These are phyloP conservation scores for Mallotus repandus DNA, from an alignment of 441 rosid species.

Conservation along the genomic window DNA sequence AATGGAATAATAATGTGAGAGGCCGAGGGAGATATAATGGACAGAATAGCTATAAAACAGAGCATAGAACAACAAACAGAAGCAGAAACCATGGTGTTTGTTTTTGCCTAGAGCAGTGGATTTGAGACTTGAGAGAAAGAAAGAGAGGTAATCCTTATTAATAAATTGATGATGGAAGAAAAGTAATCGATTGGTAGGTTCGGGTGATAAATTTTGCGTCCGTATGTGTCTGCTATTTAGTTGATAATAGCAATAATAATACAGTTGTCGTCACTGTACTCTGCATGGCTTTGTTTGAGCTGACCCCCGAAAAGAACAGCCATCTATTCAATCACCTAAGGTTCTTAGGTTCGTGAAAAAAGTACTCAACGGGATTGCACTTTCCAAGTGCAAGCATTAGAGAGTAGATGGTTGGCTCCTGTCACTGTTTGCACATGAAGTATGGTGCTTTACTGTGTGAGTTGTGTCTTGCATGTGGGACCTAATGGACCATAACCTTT, in stretches of 20 bases:
- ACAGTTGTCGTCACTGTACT: background rate
- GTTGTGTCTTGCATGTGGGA: background rate
- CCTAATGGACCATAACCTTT: conserved; percentile 1
- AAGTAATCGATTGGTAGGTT: background rate
- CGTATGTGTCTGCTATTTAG: background rate
- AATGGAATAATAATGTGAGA: conserved; percentile 28
- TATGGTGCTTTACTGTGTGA: background rate
- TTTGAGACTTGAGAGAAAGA: background rate
- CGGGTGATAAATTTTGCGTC: background rate
- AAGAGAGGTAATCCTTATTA: background rate
- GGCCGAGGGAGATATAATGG: background rate
- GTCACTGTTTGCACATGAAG: background rate
- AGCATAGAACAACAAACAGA: conserved; percentile 19
- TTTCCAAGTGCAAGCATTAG: background rate
- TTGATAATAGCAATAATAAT: too few species aligned
- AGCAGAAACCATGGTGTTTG: conserved; percentile 23
- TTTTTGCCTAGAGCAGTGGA: background rate
- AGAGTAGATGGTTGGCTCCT: background rate
- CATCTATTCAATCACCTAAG: background rate
- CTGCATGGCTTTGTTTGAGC: background rate
- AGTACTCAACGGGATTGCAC: background rate
- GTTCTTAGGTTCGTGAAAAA: background rate
- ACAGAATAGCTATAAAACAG: conserved; percentile 18
- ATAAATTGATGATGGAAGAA: background rate
- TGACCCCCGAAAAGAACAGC: background rate